phyloP scores from a whole-genome alignment of 257 asterid species.

The Linaria vulgaris region DNA sequence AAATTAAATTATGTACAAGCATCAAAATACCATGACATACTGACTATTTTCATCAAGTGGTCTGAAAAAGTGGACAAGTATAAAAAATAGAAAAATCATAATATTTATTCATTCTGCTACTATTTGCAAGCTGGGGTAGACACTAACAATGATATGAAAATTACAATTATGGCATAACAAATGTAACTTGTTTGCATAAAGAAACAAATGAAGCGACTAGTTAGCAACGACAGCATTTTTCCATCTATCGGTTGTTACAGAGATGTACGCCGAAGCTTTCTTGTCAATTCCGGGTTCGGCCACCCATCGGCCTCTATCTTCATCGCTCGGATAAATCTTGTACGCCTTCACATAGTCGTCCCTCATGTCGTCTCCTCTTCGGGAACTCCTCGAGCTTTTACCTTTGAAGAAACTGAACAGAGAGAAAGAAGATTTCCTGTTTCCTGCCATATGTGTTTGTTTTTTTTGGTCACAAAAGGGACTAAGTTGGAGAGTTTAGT shows the following conservation, averaged over 20 bases:
- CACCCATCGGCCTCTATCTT: constrained; percentile 77
- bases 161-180: background rate
- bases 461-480: background rate
- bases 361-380: constrained; percentile 23
- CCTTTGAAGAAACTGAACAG: constrained; percentile 50
- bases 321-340: constrained; percentile 77
- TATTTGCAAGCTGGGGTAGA: too few relatives aligned
- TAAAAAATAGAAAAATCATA: too few relatives aligned
- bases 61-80: too few relatives aligned
- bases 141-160: too few relatives aligned
- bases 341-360: constrained; percentile 63
- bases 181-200: background rate
- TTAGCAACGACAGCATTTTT: constrained; percentile 37
- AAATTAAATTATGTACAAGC: too few relatives aligned
- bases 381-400: constrained; percentile 27
- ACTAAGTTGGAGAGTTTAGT: background rate
- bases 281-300: constrained; percentile 78
- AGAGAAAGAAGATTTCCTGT: constrained; percentile 52
- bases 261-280: constrained; percentile 59
- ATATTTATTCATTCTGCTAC: too few relatives aligned
- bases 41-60: too few relatives aligned
- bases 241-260: constrained; percentile 51
- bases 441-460: constrained; percentile 45
- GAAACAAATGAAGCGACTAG: background rate
- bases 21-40: too few relatives aligned